Base-by-base conservation (phyloP, 805 yeast genomes). In the Metschnikowia lochheadii region DNA sequence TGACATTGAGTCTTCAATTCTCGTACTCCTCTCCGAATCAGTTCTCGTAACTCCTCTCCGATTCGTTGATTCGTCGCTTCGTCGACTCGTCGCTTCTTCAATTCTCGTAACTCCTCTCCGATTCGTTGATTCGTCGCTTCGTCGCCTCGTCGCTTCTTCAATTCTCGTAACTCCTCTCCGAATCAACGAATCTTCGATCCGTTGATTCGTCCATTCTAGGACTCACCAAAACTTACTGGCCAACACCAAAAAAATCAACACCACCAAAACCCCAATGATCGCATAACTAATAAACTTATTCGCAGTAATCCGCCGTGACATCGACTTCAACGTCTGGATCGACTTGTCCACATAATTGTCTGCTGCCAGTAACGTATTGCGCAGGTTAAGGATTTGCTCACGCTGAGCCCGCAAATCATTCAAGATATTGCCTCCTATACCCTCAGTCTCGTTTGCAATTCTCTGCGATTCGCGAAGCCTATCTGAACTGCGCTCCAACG, bases 271-370 rank as follows among this genome's bases (percentile, higher is more conserved):
- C 6, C 87, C 96, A 49, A 92, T 92, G 50, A 92, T 92, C 10
- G 95, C 95, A 61, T 89, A 88, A 50, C 96, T 88, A 55, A 92
- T 86, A 58, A 91, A 77, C 67, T 89, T 86, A 68, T 92, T 92
- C 5, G 97, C 92, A 10, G 95, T 89, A 76, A 91, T 77, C 61
- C 98, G 75, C 68, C 98, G 79, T 23, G 96, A 86, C 99, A 94
- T 94, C 17, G 88, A 79, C 60, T 89, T 83, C 61, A 94, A 74
- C 0, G 98, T 94, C 50, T 87, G 81, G 49, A 94, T 79, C 49
- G 94, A 84, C 63, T 87, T 84, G 68, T 94, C 98, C 48, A 94
- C 96, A 62, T 91, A 89, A 0, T 86, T 82, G 64, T 94, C 98
- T 0, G 98, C 98, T 55, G 90, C 92, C 68, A 80, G 80, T 46